Evolutionary conservation across 345 rosid genomes (phyloP), one percentile per base, ranked within the genome.

Genomic region (Xanthoceras sorbifolium): DNA sequence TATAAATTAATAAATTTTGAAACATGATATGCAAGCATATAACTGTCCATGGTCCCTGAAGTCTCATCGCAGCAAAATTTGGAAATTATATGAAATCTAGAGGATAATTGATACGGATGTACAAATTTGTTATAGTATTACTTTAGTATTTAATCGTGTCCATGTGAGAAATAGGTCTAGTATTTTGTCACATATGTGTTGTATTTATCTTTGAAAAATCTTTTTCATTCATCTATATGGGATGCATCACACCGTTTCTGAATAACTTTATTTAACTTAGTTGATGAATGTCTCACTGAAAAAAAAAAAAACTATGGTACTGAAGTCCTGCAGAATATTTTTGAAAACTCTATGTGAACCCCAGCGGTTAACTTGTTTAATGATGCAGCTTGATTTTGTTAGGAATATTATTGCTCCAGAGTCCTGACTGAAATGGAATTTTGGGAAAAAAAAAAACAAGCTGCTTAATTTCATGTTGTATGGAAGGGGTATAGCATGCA

Each of bases 281-380:
- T 48, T 48, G 54, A 40, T 40, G 20, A 52, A n/a, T 9, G 15
- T 52, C 6, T 70, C 44, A 10, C 4, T 12, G n/a, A 54, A 48
- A 15, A 5, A 54, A 48, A 15, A 5, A 18, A 4, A 69, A 70
- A 70, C 42, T 54, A 32, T 22, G 4, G 52, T 14, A 48, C 50
- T 55, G 64, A 69, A 28, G 18, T 55, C 50, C 64, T 55, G 31
- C 64, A 69, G 60, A 69, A 22, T 55, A 22, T n/a, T 14, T 55
- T 22, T 9, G 31, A 54, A 11, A 57, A 32, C 4, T 32, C 64
- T 34, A 9, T 55, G 11, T 71, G 25, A 71, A 48, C n/a, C n/a
- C 4, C 32, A 28, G 14, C 60, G 1, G 12, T 69, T 48, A 26
- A 14, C 38, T 54, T 52, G n/a, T 32, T 5, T n/a, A 34, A 55